Evolutionary conservation across 2,329 filamentous ascomycete genomes (phyloP), one percentile per base, ranked within the genome.

Genomic region (Emmonsia crescens): DNA sequence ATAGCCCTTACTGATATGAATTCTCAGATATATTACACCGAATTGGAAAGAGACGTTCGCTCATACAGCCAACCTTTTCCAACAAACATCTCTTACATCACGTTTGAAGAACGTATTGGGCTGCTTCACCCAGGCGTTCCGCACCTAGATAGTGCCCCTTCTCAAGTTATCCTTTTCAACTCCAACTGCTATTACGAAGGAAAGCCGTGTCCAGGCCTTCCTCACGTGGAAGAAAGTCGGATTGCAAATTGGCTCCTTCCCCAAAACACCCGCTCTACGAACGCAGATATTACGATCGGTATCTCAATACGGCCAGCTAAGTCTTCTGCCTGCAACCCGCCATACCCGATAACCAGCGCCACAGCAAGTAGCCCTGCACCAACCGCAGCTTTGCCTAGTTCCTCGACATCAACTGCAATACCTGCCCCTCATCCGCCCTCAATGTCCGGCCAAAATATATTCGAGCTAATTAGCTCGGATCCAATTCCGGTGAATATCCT

Each of bases 381-480:
- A 29, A n/a, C 38, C 4, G 16, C 24, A 8, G 24, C 16, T 31
- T 44, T 4, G 6, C 16, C 40, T 12, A 57, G 21, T 31, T 57
- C 36, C 21, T 24, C 21, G 46, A 38, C 29, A 38, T 58, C 44
- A 24, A 57, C 51, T 12, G 31, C 8, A 16, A 49, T n/a, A 14
- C 38, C 36, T 8, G 2, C 4, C 5, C 52, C 46, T 21, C n/a
- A 29, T 14, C 31, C n/a, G 27, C 21, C 33, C 21, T 21, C 27
- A 58, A 76, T 76, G 73, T 63, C 66, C 29, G 66, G 66, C 42
- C 75, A 79, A 64, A 71, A 79, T 65, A 70, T 77, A 19, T 79
- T 79, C 65, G 60, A 72, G 44, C 76, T 77, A 4, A 68, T 79
- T 57, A 72, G 71, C 29, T 72, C 73, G 55, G 73, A 71, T 24